These are phyloP conservation scores for Ophiostoma australiae DNA, from an alignment of 2,329 filamentous ascomycete species.

Conservation along the genomic window DNA sequence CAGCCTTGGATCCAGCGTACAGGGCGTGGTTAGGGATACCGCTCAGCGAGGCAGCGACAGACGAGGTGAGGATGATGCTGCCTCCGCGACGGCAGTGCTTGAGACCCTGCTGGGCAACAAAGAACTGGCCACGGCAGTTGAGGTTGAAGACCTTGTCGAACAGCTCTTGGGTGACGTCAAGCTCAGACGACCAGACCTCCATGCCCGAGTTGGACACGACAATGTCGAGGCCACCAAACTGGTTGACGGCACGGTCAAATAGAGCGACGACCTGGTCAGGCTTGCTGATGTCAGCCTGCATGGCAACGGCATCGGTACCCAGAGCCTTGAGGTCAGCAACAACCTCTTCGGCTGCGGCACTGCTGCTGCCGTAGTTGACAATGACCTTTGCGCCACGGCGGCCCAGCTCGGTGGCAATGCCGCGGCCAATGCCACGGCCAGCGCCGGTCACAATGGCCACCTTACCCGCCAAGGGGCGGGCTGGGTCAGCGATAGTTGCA, in stretches of 20 bases:
- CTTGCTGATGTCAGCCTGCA: constrained; percentile 62
- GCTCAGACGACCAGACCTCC: constrained; percentile 65
- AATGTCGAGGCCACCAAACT: constrained; percentile 67
- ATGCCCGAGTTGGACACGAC: constrained; percentile 69
- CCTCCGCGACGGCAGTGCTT: constrained; percentile 66
- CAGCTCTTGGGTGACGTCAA: constrained; percentile 64
- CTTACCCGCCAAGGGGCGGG: constrained; percentile 40
- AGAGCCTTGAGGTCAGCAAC: constrained; percentile 52
- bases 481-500: background rate
- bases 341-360: constrained; percentile 51
- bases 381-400: constrained; percentile 60
- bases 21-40: constrained; percentile 66
- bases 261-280: constrained; percentile 56
- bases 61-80: constrained; percentile 67
- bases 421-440: constrained; percentile 61
- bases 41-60: constrained; percentile 61
- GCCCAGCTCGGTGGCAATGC: constrained; percentile 63
- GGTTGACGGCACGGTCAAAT: constrained; percentile 59
- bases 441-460: constrained; percentile 60
- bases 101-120: constrained; percentile 70
- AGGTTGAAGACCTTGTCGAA: constrained; percentile 69
- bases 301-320: constrained; percentile 52
- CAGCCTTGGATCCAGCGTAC: constrained; percentile 68
- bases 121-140: constrained; percentile 69
- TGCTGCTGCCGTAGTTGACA: constrained; percentile 61